Base-by-base conservation (phyloP, 495 filamentous ascomycete genomes). In the Annulohypoxylon moriforme region DNA sequence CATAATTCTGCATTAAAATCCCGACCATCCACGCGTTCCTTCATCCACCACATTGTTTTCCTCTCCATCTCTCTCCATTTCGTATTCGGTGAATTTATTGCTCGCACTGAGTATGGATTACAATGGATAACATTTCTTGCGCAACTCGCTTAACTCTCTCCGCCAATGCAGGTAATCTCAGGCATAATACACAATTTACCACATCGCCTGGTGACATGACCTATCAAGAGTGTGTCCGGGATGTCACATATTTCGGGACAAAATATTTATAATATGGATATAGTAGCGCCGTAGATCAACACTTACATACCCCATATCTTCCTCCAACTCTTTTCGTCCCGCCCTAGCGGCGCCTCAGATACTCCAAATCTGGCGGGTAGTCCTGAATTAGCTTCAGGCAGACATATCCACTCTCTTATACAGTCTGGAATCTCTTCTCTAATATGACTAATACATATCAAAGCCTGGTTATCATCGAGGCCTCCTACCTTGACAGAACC, bases 361-460 rank as follows among this genome's bases (percentile, higher is more conserved):
- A 78, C 76, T 3, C 90, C 89, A 69, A 88, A 87, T 65, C 88
- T 83, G 40, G 89, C 87, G 22, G 85, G 78, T 71, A 73, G 65
- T 31, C 86, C 85, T 5, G 82, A 84, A 63, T 84, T 88, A 42
- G 85, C 85, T 81, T 87, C 88, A 18, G 93, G 93, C 16, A 97
- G 81, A 60, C 91, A 92, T 47, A 98, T 87, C 88, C 90, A 98
- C 78, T 92, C 85, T 25, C 92, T 80, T 16, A 97, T 87, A 50
- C 87, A 89, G 34, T 89, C 87, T 0, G 95, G 95, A 10, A 98
- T 92, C 78, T 98, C 95, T 71, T 97, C 93, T 55, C 88, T 87
- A n/a, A 93, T 85, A 80, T 98, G 95, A 71, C 93, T 95, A 58
- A 98, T 93, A 42, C 93, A 89, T 13, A 98, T 85, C 64, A 98